Percentiles rank a stretch among this genome's conserved stretches.
Evolutionary conservation across 495 filamentous ascomycete genomes (phyloP).

Genomic region (Podospora conica): DNA sequence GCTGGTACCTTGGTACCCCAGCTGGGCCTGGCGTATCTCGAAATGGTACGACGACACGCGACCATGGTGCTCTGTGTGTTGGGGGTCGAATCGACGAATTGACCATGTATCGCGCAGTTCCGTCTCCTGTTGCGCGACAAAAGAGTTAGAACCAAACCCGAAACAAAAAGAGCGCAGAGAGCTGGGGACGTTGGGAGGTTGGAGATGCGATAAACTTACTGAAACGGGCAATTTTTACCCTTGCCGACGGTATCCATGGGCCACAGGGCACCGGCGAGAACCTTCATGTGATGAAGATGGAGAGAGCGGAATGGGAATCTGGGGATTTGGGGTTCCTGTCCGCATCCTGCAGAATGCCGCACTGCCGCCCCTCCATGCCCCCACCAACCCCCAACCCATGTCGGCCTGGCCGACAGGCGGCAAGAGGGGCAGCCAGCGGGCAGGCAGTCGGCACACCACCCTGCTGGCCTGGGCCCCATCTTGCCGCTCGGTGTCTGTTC

Average conservation of each 20-base stretch:
- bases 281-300: background rate
- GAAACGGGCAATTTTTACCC: conserved; percentile 3
- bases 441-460: background rate
- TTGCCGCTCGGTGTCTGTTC: background rate
- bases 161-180: background rate
- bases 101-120: background rate
- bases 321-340: background rate
- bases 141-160: background rate
- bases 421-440: background rate
- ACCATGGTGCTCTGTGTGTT: background rate
- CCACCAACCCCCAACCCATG: background rate
- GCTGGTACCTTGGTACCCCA: background rate
- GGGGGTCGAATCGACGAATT: background rate
- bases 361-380: background rate
- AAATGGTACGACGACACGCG: conserved; percentile 6
- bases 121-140: background rate
- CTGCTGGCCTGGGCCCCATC: background rate
- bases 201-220: background rate
- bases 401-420: background rate
- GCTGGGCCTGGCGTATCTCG: background rate
- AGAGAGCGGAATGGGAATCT: background rate
- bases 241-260: conserved; percentile 4
- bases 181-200: background rate
- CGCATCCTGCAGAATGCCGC: no score
- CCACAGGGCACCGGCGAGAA: no score